Evolutionary conservation across 139 green algal species (phyloP).

Genomic region (Zygnema cylindricum): DNA sequence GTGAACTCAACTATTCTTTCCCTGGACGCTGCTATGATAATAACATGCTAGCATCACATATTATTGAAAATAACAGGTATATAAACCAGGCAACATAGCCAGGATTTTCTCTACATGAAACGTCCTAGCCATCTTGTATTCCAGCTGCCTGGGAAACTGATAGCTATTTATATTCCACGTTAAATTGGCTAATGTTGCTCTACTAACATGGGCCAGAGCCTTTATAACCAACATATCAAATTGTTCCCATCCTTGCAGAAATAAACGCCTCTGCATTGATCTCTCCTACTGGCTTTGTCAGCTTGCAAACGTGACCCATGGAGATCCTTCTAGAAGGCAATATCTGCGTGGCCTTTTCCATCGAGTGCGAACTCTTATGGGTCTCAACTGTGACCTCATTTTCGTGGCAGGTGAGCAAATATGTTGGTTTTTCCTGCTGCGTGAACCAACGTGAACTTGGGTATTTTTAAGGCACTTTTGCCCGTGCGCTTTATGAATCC

Average conservation of each 20-base stretch:
- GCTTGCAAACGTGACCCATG: background rate
- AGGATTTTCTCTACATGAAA: background rate
- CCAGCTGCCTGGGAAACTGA: background rate
- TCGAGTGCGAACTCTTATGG: conserved; percentile 38
- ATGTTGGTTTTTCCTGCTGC: no score
- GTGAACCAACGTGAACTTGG: no score
- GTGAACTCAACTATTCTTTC: no score
- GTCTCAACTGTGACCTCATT: conserved; percentile 41
- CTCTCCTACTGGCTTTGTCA: conserved; percentile 46
- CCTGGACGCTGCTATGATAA: no score
- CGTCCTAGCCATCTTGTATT: background rate
- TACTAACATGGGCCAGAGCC: no score
- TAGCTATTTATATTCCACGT: background rate
- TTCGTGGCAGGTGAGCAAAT: conserved; percentile 23
- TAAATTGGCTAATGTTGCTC: background rate
- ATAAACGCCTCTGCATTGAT: conserved; percentile 46
- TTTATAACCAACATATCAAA: no score
- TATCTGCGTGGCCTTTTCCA: conserved; percentile 49
- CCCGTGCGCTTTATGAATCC: no score
- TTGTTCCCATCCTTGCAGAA: conserved; percentile 42
- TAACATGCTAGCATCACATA: no score
- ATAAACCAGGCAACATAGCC: background rate
- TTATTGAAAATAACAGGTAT: no score
- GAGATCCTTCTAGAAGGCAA: background rate
- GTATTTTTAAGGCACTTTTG: no score